Conservation (phyloP, 768 basidiomycete species). For the Panaeolus papilionaceus region DNA sequence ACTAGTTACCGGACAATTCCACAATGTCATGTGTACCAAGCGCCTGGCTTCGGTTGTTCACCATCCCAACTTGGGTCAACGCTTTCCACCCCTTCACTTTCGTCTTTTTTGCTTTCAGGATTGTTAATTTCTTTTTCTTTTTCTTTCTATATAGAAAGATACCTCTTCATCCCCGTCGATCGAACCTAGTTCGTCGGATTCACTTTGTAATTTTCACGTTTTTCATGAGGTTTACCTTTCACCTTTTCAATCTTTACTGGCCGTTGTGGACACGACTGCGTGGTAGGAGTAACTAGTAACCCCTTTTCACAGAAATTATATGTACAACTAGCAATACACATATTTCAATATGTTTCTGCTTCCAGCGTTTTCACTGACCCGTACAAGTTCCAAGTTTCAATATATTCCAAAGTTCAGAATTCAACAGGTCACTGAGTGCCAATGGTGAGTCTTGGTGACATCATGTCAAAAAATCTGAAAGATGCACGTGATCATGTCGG, state of each 20-base stretch:
- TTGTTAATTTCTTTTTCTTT: not conserved
- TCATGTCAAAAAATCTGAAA: not conserved
- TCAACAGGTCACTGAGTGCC: too few relatives aligned
- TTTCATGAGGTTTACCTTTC: not conserved
- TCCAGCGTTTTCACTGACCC: too few relatives aligned
- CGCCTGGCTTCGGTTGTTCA: not conserved
- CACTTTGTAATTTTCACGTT: not conserved
- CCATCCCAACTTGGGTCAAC: not conserved
- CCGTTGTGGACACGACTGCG: not conserved
- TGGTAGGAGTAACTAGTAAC: not conserved
- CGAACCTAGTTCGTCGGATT: not conserved
- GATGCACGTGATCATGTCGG: not conserved
- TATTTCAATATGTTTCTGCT: not conserved
- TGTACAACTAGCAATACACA: slow-evolving; percentile 11
- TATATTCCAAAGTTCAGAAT: too few relatives aligned
- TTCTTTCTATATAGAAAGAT: not conserved
- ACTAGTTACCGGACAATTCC: slow-evolving; percentile 1
- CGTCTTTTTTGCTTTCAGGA: not conserved
- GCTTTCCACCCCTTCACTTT: not conserved
- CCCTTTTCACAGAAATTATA: not conserved
- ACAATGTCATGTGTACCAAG: not conserved
- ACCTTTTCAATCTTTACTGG: not conserved
- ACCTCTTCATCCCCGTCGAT: not conserved
- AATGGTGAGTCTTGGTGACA: not conserved
- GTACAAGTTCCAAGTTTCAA: too few relatives aligned